Base-by-base conservation (phyloP, 2,329 filamentous ascomycete species). In the Ustulina deusta region DNA sequence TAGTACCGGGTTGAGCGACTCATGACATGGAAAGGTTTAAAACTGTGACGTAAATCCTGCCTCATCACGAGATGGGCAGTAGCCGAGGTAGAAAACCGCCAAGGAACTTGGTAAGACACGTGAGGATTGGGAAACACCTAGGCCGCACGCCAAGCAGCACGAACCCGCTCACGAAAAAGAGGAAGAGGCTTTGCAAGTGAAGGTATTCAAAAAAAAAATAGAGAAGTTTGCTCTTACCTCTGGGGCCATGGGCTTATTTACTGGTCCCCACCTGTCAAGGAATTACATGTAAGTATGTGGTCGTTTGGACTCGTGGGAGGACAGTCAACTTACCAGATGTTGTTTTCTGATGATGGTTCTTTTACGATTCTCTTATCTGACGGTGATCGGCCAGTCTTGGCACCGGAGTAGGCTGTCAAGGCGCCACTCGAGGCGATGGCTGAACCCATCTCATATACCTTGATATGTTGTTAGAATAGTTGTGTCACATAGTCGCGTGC, bases 161-260 rank as follows among this genome's bases (percentile, higher is more conserved):
- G 6, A 57, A 44, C 9, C 20, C 36, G 20, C 38, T 27, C 4
- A 56, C 5, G 32, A 36, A 56, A 32, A 36, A 36, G 13, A 34
- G 17, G 38, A 17, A 49, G 55, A 29, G 25, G 36, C 11, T 66
- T 34, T 59, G 40, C 56, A 48, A 42, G 46, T 11, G 36, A 44
- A 60, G 29, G 9, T 7, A 34, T 51, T 49, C 6, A 11, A 38
- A 46, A n/a, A 17, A 52, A 22, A 20, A 42, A 56, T 29, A 29
- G 29, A 32, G 27, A 29, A 22, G 20, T 29, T 11, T 52, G 11
- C 40, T 84, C 93, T 90, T 91, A 98, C 96, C 82, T 98, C 94
- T 76, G 94, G 89, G 74, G 89, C 91, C 96, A 99, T 99, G 79
- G 95, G 93, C 89, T 98, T 98, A 88, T 99, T 99, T 75, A 99